Conservation (phyloP, 257 asterid genomes). For the Nicotiana tomentosiformis region DNA sequence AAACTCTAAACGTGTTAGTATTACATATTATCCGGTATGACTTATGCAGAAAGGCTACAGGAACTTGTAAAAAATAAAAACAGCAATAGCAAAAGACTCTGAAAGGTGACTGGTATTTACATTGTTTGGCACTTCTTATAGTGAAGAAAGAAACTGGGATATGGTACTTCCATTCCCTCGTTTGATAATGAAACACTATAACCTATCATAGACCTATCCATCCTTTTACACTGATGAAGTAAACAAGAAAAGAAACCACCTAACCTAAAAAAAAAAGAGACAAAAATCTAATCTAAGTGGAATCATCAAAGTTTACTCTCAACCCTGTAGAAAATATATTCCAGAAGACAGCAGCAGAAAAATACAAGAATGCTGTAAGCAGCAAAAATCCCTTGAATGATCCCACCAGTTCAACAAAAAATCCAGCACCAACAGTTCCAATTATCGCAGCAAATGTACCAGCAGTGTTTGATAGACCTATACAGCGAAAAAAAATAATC, state of each 20-base stretch:
- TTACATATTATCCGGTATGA: no score
- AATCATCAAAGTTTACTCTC: conserved; percentile 69
- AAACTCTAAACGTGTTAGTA: no score
- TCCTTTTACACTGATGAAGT: not conserved
- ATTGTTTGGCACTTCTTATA: not conserved
- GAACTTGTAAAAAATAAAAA: not conserved
- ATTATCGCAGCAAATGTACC: conserved; percentile 90
- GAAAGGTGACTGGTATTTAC: not conserved
- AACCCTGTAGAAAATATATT: conserved; percentile 72
- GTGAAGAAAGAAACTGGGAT: not conserved
- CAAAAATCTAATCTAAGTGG: conserved; percentile 19
- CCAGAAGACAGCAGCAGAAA: conserved; percentile 70
- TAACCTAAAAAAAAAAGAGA: not conserved
- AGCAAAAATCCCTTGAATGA: conserved; percentile 82
- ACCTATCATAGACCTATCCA: not conserved
- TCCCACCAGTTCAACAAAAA: conserved; percentile 75
- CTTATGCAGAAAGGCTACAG: no score
- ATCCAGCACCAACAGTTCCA: conserved; percentile 97
- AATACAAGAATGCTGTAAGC: conserved; percentile 72
- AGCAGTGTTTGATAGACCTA: conserved; percentile 84
- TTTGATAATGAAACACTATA: not conserved
- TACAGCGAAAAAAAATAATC: not conserved
- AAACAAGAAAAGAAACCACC: not conserved
- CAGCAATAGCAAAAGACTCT: not conserved
- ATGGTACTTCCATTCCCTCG: not conserved